These are phyloP conservation scores for Groenewaldozyma auringiensis DNA, from an alignment of 1,139 yeast genomes.

Conservation along the genomic window DNA sequence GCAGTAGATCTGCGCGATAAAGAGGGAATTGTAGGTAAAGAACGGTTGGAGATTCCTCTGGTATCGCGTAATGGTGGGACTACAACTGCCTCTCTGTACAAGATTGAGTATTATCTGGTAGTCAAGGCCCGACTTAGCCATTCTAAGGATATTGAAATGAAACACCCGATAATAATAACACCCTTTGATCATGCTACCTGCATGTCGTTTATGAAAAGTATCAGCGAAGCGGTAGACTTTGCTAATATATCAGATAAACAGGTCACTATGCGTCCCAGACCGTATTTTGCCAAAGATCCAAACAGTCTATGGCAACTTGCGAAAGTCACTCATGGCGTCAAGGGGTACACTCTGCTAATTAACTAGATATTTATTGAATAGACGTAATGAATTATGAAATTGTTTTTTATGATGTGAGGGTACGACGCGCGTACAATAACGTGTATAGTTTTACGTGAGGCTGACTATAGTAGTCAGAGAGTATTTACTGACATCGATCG, in stretches of 20 bases:
- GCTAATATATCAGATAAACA: conserved; percentile 34
- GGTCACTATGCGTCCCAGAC: conserved; percentile 11
- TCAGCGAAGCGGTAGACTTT: conserved; percentile 30
- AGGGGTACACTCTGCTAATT: conserved; percentile 1
- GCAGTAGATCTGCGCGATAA: conserved; percentile 22
- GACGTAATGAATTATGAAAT: neutral
- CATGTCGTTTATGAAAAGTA: conserved; percentile 30
- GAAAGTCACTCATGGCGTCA: conserved; percentile 1
- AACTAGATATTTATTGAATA: neutral
- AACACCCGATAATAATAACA: conserved; percentile 32
- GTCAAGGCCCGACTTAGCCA: conserved; percentile 33
- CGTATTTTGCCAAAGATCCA: conserved; percentile 15
- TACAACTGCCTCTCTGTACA: conserved; percentile 31
- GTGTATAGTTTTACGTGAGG: no score
- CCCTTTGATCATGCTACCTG: conserved; percentile 36
- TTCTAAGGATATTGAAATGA: conserved; percentile 34
- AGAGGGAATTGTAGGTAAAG: conserved; percentile 28
- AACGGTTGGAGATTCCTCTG: conserved; percentile 31
- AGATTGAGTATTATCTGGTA: conserved; percentile 28
- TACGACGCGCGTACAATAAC: no score
- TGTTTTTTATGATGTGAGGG: no score
- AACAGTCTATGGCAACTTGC: conserved; percentile 9
- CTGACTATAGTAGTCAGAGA: no score
- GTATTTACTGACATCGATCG: no score
- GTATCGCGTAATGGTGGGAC: conserved; percentile 32